Evolutionary conservation across 371 early-diverging fungal genomes (phyloP).

Genomic region (Smittium culicis): DNA sequence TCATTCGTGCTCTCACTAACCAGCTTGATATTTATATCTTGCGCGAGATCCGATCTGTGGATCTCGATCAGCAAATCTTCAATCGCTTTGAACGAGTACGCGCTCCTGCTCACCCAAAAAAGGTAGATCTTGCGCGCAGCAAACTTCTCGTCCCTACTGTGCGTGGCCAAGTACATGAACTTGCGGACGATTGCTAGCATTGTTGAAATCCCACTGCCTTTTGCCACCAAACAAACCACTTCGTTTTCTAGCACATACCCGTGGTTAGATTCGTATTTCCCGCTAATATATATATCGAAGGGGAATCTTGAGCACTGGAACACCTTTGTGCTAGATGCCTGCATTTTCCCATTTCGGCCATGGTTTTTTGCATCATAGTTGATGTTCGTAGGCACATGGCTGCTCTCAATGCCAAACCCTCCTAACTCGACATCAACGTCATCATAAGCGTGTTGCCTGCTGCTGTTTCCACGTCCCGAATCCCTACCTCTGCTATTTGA

Average conservation of each 20-base stretch:
- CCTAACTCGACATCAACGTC: not conserved
- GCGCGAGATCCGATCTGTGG: not conserved
- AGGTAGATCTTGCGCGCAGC: not conserved
- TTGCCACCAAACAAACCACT: not conserved
- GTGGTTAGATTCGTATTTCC: not conserved
- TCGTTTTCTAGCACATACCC: not conserved
- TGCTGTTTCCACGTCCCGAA: not conserved
- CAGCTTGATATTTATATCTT: not conserved
- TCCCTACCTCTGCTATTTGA: not conserved
- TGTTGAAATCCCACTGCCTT: not conserved
- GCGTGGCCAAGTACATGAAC: not conserved
- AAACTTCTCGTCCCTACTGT: not conserved
- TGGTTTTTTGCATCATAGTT: not conserved
- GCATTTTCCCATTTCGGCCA: no score
- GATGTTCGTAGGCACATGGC: not conserved
- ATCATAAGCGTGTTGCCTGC: not conserved
- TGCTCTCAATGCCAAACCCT: not conserved
- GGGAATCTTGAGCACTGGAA: not conserved
- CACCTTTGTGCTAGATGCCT: not conserved
- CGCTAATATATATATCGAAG: not conserved
- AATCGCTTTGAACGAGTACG: not conserved
- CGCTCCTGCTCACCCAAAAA: not conserved
- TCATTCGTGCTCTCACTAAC: not conserved
- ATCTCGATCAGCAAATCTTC: not conserved
- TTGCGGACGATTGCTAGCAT: not conserved